Percentiles rank a stretch among this genome's conserved stretches.
Conservation (phyloP, 2,329 filamentous ascomycete species). For the Magnaporthales sp. region DNA sequence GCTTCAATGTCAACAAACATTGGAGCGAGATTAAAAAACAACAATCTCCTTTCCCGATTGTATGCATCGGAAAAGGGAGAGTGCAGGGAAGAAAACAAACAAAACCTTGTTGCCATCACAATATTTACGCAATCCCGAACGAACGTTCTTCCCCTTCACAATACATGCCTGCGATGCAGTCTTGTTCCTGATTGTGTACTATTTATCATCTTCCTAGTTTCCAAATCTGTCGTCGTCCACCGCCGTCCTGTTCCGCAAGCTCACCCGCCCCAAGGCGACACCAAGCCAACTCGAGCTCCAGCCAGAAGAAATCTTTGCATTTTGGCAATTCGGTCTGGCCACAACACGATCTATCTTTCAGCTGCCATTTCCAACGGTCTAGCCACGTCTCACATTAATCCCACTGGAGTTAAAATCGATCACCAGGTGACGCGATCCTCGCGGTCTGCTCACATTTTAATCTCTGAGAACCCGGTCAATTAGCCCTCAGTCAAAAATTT, state of each 20-base stretch:
- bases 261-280: background rate
- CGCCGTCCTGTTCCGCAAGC: background rate
- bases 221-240: background rate
- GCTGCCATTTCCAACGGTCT: background rate
- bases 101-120: background rate
- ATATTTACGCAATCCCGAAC: background rate
- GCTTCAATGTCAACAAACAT: slow-evolving; percentile 1
- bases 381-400: background rate
- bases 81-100: background rate
- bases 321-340: background rate
- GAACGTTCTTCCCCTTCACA: background rate
- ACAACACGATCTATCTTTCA: background rate
- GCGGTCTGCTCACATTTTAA: slow-evolving; percentile 1
- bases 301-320: background rate
- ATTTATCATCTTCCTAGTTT: slow-evolving; percentile 3
- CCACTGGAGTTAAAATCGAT: background rate
- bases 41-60: slow-evolving; percentile 1
- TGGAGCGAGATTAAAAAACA: slow-evolving; percentile 2
- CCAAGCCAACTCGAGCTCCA: background rate
- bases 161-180: background rate
- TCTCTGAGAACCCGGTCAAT: background rate
- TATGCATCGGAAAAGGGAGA: background rate
- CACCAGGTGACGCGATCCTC: background rate
- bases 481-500: background rate
- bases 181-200: slow-evolving; percentile 6